Percentiles rank a stretch among this genome's conserved stretches.
Conservation (phyloP, 139 green algal genomes). For the Micractinium conductrix region DNA sequence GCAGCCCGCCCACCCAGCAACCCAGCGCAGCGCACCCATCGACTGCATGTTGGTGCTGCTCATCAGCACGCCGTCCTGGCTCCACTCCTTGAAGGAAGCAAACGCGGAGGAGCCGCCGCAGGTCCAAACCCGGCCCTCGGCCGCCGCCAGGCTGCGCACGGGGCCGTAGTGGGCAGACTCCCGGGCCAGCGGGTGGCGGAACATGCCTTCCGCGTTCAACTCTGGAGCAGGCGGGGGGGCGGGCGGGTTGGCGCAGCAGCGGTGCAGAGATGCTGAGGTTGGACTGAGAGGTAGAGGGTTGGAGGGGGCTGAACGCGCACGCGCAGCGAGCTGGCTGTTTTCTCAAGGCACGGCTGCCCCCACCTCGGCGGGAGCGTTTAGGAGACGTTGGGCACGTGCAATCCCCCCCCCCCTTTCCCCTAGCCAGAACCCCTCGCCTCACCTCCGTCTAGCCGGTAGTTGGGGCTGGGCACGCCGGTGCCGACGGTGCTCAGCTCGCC, state of each 20-base stretch:
- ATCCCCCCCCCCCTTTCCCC: no score
- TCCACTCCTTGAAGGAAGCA: conserved; percentile 53
- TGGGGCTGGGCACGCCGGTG: neutral
- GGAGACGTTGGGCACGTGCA: no score
- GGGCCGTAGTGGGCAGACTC: conserved; percentile 49
- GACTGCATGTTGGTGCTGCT: conserved; percentile 30
- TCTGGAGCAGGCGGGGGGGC: neutral
- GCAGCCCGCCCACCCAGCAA: no score
- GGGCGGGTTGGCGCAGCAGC: no score
- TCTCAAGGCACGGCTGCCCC: no score
- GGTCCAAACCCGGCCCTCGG: conserved; percentile 48
- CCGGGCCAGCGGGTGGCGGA: neutral
- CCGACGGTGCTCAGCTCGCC: conserved; percentile 12
- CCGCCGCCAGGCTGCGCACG: conserved; percentile 38
- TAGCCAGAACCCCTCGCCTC: no score
- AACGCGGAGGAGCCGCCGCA: conserved; percentile 36
- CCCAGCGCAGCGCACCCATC: conserved; percentile 46
- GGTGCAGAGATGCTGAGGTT: no score
- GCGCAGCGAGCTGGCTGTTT: no score
- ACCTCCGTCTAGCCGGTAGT: no score
- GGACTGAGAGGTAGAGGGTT: no score
- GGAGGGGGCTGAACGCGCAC: no score
- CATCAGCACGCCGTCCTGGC: conserved; percentile 9
- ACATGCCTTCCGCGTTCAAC: neutral
- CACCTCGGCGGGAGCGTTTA: no score